Conservation (phyloP, 148 eudicot species). For the Spergularia marina region DNA sequence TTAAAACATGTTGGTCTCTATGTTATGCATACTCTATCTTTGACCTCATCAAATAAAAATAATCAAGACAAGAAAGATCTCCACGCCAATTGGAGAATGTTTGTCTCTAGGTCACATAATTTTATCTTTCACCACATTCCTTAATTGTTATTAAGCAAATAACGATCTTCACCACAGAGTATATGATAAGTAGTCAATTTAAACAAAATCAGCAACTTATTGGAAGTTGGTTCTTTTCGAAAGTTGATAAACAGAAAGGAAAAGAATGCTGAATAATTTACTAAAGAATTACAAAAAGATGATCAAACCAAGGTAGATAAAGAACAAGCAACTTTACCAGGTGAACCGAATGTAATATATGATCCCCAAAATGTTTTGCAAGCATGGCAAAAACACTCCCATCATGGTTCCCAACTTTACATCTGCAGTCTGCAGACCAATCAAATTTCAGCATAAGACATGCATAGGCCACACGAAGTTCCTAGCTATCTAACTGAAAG, state of each 20-base stretch:
- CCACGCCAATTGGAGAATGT: background rate
- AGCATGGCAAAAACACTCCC: constrained; percentile 97
- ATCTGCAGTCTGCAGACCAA: constrained; percentile 47
- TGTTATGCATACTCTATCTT: no score
- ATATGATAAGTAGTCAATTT: no score
- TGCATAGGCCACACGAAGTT: background rate
- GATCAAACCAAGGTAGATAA: background rate
- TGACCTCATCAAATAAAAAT: no score
- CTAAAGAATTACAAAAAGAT: background rate
- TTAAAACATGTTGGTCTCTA: no score
- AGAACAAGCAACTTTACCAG: constrained; percentile 49
- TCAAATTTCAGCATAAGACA: background rate
- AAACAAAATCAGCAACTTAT: background rate
- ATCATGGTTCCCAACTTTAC: constrained; percentile 84
- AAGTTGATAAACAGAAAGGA: background rate
- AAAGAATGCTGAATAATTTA: background rate
- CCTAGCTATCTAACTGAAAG: background rate
- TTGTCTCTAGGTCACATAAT: background rate
- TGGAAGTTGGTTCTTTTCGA: background rate
- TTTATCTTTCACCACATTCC: background rate
- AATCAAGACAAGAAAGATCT: no score
- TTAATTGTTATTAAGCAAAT: background rate
- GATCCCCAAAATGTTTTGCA: constrained; percentile 95
- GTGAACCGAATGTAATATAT: constrained; percentile 95
- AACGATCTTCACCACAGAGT: no score